phyloP scores from a whole-genome alignment of 2,329 filamentous ascomycete species.

The Lachnellula hyalina region DNA sequence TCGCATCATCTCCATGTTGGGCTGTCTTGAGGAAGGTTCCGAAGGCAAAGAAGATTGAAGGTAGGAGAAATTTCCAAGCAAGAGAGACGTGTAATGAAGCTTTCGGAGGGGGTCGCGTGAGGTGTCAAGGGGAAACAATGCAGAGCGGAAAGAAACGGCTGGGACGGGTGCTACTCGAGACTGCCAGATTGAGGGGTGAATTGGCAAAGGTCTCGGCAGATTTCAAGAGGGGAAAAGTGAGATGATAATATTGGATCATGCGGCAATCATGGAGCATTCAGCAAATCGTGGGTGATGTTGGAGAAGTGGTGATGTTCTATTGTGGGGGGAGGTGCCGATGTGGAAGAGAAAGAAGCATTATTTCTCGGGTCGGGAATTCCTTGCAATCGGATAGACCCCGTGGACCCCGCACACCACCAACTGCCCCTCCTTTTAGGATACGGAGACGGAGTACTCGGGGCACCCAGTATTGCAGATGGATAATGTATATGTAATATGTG shows the following conservation, averaged over 20 bases:
- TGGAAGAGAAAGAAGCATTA: background rate
- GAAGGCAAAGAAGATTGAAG: constrained; percentile 1
- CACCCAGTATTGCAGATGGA: too few relatives aligned
- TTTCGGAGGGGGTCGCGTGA: constrained; percentile 19
- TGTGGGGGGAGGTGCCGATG: background rate
- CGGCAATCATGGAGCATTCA: background rate
- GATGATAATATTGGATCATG: background rate
- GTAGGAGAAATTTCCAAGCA: background rate
- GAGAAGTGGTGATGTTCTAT: background rate
- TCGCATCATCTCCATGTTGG: constrained; percentile 20
- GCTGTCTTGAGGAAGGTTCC: background rate
- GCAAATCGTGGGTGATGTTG: background rate
- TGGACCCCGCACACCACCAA: background rate
- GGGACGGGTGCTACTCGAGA: constrained; percentile 3
- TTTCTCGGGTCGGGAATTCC: background rate
- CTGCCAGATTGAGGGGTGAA: background rate
- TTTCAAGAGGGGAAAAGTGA: background rate
- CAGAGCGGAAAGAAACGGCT: constrained; percentile 15
- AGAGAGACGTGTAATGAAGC: background rate
- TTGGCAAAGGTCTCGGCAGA: background rate
- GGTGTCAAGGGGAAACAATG: constrained; percentile 7
- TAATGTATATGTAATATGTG: too few relatives aligned
- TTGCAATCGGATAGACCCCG: background rate
- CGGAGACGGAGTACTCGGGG: too few relatives aligned
- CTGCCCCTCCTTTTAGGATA: background rate